A percentile compares a stretch with the other conserved stretches of the same genome.
These are phyloP conservation scores for Begonia peltatifolia DNA, from an alignment of 306 rosid species.

Conservation along the genomic window DNA sequence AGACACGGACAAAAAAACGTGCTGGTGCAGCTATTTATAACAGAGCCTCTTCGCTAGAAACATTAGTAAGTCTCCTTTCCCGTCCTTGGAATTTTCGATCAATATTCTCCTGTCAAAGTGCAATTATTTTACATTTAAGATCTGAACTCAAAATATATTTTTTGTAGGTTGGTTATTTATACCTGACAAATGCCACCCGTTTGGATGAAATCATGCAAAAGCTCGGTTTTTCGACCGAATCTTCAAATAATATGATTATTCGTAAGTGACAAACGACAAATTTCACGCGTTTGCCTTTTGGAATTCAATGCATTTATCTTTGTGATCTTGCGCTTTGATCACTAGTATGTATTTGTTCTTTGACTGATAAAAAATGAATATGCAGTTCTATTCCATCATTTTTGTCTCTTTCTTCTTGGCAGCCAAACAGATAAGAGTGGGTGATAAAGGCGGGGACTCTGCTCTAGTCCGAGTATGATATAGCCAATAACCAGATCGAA, in stretches of 20 bases:
- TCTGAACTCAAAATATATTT: background rate
- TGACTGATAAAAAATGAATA: too few species aligned
- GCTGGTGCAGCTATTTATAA: conserved; percentile 81
- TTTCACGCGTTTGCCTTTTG: too few species aligned
- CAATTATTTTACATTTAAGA: background rate
- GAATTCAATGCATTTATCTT: too few species aligned
- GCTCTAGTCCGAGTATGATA: too few species aligned
- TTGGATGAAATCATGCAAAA: conserved; percentile 70
- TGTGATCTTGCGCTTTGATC: too few species aligned
- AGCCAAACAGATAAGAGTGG: too few species aligned
- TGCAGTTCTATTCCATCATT: too few species aligned
- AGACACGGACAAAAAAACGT: conserved; percentile 72
- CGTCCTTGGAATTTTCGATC: conserved; percentile 4
- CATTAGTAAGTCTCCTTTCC: conserved; percentile 48
- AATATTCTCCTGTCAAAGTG: conserved; percentile 4
- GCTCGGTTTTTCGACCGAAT: conserved; percentile 70
- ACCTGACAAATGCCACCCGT: conserved; percentile 56
- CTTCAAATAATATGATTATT: conserved; percentile 38
- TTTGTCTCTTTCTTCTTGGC: too few species aligned
- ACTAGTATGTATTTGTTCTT: too few species aligned
- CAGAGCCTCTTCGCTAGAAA: conserved; percentile 88
- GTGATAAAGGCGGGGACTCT: too few species aligned
- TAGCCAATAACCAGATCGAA: too few species aligned
- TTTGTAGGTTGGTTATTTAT: conserved; percentile 72
- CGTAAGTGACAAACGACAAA: conserved; percentile 22